These are phyloP conservation scores for Prosopis cineraria DNA, from an alignment of 306 rosid species.

Conservation along the genomic window DNA sequence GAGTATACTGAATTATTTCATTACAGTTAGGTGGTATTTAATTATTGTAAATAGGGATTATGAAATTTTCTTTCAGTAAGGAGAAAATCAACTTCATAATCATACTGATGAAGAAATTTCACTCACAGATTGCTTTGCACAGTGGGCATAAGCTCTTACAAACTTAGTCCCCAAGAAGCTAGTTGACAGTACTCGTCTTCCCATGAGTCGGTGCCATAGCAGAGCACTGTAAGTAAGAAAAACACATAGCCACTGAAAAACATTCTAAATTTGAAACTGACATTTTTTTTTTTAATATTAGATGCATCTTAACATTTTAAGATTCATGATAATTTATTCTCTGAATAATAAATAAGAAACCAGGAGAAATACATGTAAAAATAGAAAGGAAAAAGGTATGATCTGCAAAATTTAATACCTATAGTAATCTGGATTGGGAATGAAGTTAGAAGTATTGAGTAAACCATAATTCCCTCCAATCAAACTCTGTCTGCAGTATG, in stretches of 20 bases:
- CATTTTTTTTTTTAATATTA: not conserved
- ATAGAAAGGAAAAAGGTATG: not conserved
- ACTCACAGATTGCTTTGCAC: constrained; percentile 88
- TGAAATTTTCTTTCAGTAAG: not conserved
- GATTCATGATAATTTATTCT: too few relatives aligned
- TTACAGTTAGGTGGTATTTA: not conserved
- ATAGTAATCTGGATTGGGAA: constrained; percentile 82
- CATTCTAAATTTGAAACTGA: not conserved
- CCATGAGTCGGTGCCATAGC: constrained; percentile 91
- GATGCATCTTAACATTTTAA: too few relatives aligned
- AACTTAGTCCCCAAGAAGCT: constrained; percentile 64
- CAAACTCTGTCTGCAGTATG: constrained; percentile 92
- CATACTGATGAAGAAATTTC: not conserved
- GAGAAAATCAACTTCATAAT: not conserved
- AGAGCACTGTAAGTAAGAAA: constrained; percentile 68
- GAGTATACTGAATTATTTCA: not conserved
- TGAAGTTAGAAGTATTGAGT: constrained; percentile 57
- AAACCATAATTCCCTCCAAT: constrained; percentile 95
- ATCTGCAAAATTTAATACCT: constrained; percentile 38
- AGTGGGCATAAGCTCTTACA: constrained; percentile 82
- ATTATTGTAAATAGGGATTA: not conserved
- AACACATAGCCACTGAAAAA: not conserved
- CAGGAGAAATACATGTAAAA: too few relatives aligned
- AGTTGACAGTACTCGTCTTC: constrained; percentile 64
- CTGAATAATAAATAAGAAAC: too few relatives aligned